These are phyloP conservation scores for Podaxis sp. DNA, from an alignment of 768 basidiomycete species.

Conservation along the genomic window DNA sequence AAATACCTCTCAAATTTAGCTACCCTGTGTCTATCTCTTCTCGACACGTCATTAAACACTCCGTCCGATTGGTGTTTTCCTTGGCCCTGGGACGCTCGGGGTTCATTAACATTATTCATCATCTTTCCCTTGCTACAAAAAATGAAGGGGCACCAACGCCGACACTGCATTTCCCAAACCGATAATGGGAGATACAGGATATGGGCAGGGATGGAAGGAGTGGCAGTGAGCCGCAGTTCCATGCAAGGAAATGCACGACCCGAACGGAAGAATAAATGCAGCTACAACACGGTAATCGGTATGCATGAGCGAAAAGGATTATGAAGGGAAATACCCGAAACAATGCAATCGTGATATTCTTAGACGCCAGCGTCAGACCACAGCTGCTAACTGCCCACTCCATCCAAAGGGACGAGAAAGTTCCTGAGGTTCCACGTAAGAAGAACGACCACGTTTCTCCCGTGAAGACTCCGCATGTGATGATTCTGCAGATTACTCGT, in stretches of 20 bases:
- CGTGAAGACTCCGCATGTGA: constrained; percentile 14
- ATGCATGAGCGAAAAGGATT: neutral
- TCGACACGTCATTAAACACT: constrained; percentile 3
- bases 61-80: neutral
- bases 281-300: neutral
- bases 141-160: neutral
- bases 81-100: neutral
- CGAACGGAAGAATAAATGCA: neutral
- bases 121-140: neutral
- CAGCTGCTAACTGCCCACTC: neutral
- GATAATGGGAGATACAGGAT: neutral
- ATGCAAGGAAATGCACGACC: neutral
- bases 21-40: constrained; percentile 1
- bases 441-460: constrained; percentile 14
- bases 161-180: neutral
- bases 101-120: neutral
- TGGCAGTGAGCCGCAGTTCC: neutral
- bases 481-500: neutral
- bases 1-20: neutral
- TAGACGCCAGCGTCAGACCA: neutral
- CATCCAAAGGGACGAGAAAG: neutral
- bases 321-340: neutral
- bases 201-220: neutral
- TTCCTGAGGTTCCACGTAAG: constrained; percentile 4
- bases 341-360: neutral